Conservation (phyloP, 352 stramenopile genomes). For the Phytophthora chlamydospora region DNA sequence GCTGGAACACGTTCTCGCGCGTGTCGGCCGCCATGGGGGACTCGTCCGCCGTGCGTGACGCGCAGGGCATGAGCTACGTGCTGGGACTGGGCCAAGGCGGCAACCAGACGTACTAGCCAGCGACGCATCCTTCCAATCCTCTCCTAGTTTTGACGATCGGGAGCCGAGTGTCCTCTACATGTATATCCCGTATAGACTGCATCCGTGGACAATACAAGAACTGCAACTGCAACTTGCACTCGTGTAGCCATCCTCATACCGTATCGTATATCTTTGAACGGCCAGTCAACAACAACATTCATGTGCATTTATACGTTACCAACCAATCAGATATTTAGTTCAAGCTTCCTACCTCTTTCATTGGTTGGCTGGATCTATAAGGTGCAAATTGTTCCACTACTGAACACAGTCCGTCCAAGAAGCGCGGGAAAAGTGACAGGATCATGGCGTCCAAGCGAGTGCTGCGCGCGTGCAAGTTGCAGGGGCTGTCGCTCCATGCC, state of each 20-base stretch:
- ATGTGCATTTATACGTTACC: too few relatives aligned
- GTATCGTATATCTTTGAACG: too few relatives aligned
- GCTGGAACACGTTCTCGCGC: slow-evolving; percentile 79
- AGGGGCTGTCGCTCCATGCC: slow-evolving; percentile 80
- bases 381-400: too few relatives aligned
- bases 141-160: slow-evolving; percentile 20
- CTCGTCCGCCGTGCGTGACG: slow-evolving; percentile 73
- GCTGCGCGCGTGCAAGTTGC: slow-evolving; percentile 85
- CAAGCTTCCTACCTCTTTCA: too few relatives aligned
- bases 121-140: slow-evolving; percentile 10
- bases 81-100: slow-evolving; percentile 79
- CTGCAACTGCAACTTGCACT: slow-evolving; percentile 17
- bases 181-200: slow-evolving; percentile 21
- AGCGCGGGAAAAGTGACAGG: slow-evolving; percentile 28
- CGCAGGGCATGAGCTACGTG: slow-evolving; percentile 91
- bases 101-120: slow-evolving; percentile 71
- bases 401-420: slow-evolving; percentile 7
- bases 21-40: slow-evolving; percentile 77
- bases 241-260: slow-evolving; percentile 19
- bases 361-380: too few relatives aligned
- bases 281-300: too few relatives aligned
- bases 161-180: slow-evolving; percentile 2
- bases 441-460: slow-evolving; percentile 79
- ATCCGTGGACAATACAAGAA: slow-evolving; percentile 20
- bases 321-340: too few relatives aligned